These are phyloP conservation scores for Magnolia changhungtana DNA, from an alignment of 164 flowering plant genomes.

Conservation along the genomic window DNA sequence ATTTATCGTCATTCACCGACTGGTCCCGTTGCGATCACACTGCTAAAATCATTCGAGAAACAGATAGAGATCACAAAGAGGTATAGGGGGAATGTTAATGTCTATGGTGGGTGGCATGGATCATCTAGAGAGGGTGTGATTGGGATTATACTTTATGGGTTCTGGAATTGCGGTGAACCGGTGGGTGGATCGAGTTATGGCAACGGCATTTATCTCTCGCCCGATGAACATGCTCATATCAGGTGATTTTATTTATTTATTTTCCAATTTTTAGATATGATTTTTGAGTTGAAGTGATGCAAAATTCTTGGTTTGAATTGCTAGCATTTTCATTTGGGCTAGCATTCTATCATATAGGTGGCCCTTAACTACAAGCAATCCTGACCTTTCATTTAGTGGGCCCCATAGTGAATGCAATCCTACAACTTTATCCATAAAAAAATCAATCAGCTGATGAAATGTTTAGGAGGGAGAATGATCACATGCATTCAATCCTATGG, in stretches of 20 bases:
- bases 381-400: too few relatives aligned
- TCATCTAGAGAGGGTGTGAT: constrained; percentile 15
- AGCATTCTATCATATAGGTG: too few relatives aligned
- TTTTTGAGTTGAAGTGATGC: background rate
- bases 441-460: too few relatives aligned
- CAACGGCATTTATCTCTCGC: constrained; percentile 19
- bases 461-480: too few relatives aligned
- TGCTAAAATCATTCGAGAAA: constrained; percentile 18
- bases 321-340: too few relatives aligned
- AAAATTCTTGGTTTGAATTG: too few relatives aligned
- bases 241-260: constrained; percentile 12
- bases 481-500: too few relatives aligned
- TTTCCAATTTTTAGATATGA: background rate
- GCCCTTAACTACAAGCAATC: too few relatives aligned
- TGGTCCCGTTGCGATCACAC: constrained; percentile 10
- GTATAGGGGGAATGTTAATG: constrained; percentile 26
- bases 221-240: constrained; percentile 13
- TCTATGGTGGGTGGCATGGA: constrained; percentile 24
- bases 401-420: too few relatives aligned
- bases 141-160: constrained; percentile 21
- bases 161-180: constrained; percentile 9
- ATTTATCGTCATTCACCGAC: constrained; percentile 14
- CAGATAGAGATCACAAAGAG: constrained; percentile 20
- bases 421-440: too few relatives aligned
- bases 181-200: constrained; percentile 12